phyloP scores from a whole-genome alignment of 345 rosid genomes.

The Citrus glauca region DNA sequence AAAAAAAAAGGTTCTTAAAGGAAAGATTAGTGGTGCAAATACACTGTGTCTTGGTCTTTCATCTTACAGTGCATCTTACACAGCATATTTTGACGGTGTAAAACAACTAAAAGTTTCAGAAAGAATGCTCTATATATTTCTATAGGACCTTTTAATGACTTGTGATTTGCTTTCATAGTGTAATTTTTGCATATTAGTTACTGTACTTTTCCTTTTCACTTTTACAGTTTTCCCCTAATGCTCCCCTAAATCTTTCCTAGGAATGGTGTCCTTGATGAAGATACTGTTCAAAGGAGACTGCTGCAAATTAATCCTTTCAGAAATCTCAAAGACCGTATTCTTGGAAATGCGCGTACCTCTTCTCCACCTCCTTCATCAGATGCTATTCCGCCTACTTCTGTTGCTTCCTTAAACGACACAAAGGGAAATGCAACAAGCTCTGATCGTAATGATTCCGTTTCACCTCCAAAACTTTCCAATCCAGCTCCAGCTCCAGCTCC shows the following conservation, averaged over 20 bases:
- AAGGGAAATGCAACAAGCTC: constrained; percentile 10
- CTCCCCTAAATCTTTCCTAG: constrained; percentile 22
- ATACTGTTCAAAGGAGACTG: constrained; percentile 34
- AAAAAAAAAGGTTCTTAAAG: neutral
- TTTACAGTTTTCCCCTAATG: neutral
- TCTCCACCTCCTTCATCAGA: neutral
- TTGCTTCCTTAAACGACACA: constrained; percentile 2
- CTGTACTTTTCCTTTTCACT: neutral
- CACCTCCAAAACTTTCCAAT: constrained; percentile 6
- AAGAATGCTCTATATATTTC: neutral
- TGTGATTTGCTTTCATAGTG: neutral
- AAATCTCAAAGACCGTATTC: neutral
- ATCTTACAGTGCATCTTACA: neutral
- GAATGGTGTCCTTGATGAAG: constrained; percentile 24
- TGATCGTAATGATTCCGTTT: constrained; percentile 12
- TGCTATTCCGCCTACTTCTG: constrained; percentile 6
- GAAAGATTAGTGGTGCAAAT: neutral
- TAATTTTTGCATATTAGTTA: neutral
- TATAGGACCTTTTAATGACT: neutral
- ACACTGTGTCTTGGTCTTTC: neutral
- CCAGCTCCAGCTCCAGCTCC: constrained; percentile 19
- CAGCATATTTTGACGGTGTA: neutral
- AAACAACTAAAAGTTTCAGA: neutral
- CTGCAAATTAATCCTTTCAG: constrained; percentile 1
- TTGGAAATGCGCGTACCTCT: neutral